Evolutionary conservation across 495 filamentous ascomycete species (phyloP), one percentile per base, ranked within the genome.

Genomic region (Podospora pseudopauciseta): DNA sequence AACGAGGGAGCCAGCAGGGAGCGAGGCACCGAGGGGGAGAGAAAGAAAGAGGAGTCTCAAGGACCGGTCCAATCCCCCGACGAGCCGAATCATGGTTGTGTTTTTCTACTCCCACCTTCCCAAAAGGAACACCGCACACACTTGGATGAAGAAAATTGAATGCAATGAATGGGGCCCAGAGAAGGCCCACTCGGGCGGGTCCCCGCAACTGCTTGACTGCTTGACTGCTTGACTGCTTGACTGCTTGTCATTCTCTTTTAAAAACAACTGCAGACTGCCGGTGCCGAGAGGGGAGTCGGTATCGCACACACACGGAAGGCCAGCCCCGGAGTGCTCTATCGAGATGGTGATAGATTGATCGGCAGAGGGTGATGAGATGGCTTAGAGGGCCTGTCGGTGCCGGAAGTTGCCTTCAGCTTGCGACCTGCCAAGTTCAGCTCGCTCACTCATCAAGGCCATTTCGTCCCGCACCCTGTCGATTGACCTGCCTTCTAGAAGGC

Each of bases 351-450:
- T 49, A 11, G 39, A 49, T 49, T 49, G 39, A 49, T 49, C 39
- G 39, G 39, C 39, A 34, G 66, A 34, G 63, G 7, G 63, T 55
- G 58, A 62, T 27, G 34, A 56, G 39, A 49, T 49, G 39, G 39
- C 39, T 39, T 5, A 39, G 34, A 39, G 5, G 34, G 26, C 26
- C 58, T 27, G 20, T 20, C 19, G 13, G 58, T 16, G 4, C 26
- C 27, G n/a, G 13, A 19, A 15, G 19, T 15, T 65, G 15, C 26
- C 49, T n/a, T 61, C 55, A 44, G 28, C 30, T 39, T 64, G 44
- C 30, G 30, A 70, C 68, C 65, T 71, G 61, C 69, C 65, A 62
- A 62, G 61, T 70, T 67, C 69, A 70, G 65, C 65, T 67, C 39
- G 39, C 39, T 49, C 39, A 49, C 39, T 18, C 39, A 49, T 49